Evolutionary conservation across 2,329 filamentous ascomycete species (phyloP), one percentile per base, ranked within the genome.

Genomic region (Arthrobotrys megalospora): DNA sequence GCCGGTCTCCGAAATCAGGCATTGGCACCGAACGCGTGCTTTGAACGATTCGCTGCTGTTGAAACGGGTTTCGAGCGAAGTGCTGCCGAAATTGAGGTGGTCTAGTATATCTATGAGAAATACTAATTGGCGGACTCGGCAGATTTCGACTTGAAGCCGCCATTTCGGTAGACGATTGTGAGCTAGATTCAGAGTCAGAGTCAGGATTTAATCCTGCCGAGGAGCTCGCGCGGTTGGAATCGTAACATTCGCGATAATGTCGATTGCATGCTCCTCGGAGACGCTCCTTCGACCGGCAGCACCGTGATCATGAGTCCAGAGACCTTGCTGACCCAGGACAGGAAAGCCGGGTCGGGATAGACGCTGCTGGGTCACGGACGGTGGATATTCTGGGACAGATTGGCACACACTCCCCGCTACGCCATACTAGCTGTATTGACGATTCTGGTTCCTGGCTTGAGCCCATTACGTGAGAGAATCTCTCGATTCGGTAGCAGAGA

Each of bases 391-490:
- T 62, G 12, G 45, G 45, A 52, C 16, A 14, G 63, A 66, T 38
- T 66, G 32, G 43, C 63, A 66, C 63, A 50, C 63, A 21, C 41
- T 41, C 47, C 60, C 60, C 32, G 41, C 60, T 50, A 47, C 45
- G 43, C 55, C 55, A 60, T 60, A 43, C 55, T 43, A 43, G 36
- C 55, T 60, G 8, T 41, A 60, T 60, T 60, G 55, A 43, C 55
- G 55, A 53, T 43, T 58, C 32, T 58, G 28, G 55, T 60, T 60
- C 55, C 55, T 47, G 48, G 65, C 24, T 71, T 71, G 73, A 77
- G 73, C 62, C 50, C 66, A 77, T 77, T 77, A 77, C 73, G 73
- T 77, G 66, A 77, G 73, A 77, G 73, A 77, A 77, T 77, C 73
- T 48, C 62, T 77, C 43, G 73, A 77, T 77, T 68, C 60, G 73